These are phyloP conservation scores for Saccharomyces hybrid DNA, from an alignment of 1,139 yeast genomes.

Conservation along the genomic window DNA sequence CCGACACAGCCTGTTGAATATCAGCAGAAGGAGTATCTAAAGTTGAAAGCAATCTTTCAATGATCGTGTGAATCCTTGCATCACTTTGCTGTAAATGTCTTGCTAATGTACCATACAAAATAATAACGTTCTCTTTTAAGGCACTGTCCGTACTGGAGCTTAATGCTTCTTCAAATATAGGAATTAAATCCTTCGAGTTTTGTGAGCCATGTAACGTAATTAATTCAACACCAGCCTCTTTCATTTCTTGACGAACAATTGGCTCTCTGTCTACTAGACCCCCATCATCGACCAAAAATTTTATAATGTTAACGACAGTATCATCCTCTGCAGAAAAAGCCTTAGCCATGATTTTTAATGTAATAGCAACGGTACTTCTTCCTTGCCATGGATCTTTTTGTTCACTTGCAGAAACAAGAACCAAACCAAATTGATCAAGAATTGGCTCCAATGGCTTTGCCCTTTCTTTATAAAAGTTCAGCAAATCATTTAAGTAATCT, in stretches of 20 bases:
- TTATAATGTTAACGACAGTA: constrained; percentile 44
- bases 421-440: constrained; percentile 72
- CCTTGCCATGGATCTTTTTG: constrained; percentile 76
- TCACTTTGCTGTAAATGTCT: constrained; percentile 65
- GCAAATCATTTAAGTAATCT: constrained; percentile 37
- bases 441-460: constrained; percentile 72
- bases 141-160: constrained; percentile 44
- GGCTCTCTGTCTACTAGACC: constrained; percentile 70
- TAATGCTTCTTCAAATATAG: constrained; percentile 58
- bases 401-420: constrained; percentile 51
- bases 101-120: constrained; percentile 81
- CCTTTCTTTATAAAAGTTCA: constrained; percentile 49
- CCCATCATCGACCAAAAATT: constrained; percentile 50
- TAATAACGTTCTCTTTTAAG: constrained; percentile 72
- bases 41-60: constrained; percentile 63
- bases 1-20: constrained; percentile 80
- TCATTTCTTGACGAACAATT: constrained; percentile 71
- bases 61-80: constrained; percentile 53
- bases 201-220: constrained; percentile 57
- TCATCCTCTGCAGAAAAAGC: constrained; percentile 33
- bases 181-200: constrained; percentile 62
- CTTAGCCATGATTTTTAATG: constrained; percentile 53
- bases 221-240: constrained; percentile 78
- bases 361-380: constrained; percentile 71
- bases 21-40: constrained; percentile 82